A percentile compares a stretch with the other conserved stretches of the same genome.
phyloP scores from a whole-genome alignment of 331 rosid genomes.

The Arachis monticola region DNA sequence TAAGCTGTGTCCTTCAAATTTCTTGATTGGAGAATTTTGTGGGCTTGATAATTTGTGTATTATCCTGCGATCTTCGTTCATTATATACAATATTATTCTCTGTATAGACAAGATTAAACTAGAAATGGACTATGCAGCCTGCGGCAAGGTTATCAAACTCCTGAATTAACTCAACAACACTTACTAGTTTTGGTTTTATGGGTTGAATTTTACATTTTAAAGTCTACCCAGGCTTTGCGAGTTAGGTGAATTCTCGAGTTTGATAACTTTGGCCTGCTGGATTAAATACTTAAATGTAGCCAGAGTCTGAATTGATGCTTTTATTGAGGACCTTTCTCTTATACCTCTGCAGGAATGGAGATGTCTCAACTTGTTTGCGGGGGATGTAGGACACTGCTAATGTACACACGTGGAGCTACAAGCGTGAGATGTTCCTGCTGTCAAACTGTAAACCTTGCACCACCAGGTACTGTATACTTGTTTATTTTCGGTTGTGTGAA shows the following conservation, averaged over 20 bases:
- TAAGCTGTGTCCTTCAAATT: slow-evolving; percentile 36
- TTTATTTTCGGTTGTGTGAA: slow-evolving; percentile 11
- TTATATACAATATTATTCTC: slow-evolving; percentile 4
- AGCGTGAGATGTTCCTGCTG: slow-evolving; percentile 98
- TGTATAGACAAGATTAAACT: slow-evolving; percentile 18
- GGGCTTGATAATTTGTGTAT: neutral
- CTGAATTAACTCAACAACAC: too few species aligned
- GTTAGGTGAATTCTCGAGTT: too few species aligned
- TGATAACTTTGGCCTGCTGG: neutral
- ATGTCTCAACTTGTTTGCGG: slow-evolving; percentile 96
- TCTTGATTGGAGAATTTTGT: slow-evolving; percentile 10
- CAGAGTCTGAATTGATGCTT: neutral
- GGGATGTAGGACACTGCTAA: slow-evolving; percentile 92
- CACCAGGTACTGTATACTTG: slow-evolving; percentile 63
- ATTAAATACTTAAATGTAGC: slow-evolving; percentile 12
- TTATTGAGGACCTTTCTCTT: slow-evolving; percentile 16
- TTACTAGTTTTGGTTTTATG: too few species aligned
- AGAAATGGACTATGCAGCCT: neutral
- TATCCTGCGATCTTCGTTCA: neutral
- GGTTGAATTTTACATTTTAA: too few species aligned
- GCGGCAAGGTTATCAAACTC: neutral
- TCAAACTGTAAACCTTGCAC: slow-evolving; percentile 83
- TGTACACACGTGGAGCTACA: slow-evolving; percentile 90
- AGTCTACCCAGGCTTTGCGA: too few species aligned
- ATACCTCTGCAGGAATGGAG: slow-evolving; percentile 70